Evolutionary conservation across 2,329 filamentous ascomycete species (phyloP), one percentile per base, ranked within the genome.

Genomic region (Monilinia polystroma): DNA sequence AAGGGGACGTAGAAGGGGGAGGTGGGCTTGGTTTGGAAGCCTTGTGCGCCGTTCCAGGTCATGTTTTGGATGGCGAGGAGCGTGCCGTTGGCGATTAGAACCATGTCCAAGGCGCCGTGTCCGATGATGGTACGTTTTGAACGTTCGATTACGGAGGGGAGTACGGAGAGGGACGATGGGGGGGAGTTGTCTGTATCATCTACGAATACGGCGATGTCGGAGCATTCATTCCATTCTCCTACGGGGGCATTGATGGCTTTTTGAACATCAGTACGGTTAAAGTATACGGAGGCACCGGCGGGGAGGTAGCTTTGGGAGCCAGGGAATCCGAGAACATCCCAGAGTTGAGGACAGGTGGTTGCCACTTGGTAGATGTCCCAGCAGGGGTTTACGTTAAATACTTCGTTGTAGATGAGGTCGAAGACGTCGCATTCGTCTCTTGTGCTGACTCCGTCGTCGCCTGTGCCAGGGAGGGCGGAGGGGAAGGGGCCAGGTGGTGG

Each of bases 351-450:
- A 75, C 91, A 95, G 16, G 87, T 90, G 4, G 86, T 87, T 2
- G 85, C 85, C 18, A 94, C 84, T 62, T 90, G 85, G 78, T 94
- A 95, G 14, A 91, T 80, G 75, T 92, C 87, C 78, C 90, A 96
- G 80, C 92, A 95, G 0, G 91, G 91, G 78, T 95, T 95, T 45
- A 85, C 77, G 1, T 79, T 74, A 5, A 80, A 69, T 10, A 83
- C 83, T 41, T 86, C 88, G 0, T 80, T 71, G 72, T 79, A 80
- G 41, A 91, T 83, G 29, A 83, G 79, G 67, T 82, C 76, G 72
- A 83, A 90, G 26, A 91, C 73, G 60, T 81, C 80, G 75, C 90
- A 93, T 4, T 80, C 82, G 0, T 78, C 73, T 0, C 32, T 53
- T 78, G 78, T 47, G 73, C 26, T 73, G 0, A 55, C 70, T 32